A percentile compares a stretch with the other conserved stretches of the same genome.
phyloP scores from a whole-genome alignment of 2,329 filamentous ascomycete genomes.

The Parastagonospora avenae region DNA sequence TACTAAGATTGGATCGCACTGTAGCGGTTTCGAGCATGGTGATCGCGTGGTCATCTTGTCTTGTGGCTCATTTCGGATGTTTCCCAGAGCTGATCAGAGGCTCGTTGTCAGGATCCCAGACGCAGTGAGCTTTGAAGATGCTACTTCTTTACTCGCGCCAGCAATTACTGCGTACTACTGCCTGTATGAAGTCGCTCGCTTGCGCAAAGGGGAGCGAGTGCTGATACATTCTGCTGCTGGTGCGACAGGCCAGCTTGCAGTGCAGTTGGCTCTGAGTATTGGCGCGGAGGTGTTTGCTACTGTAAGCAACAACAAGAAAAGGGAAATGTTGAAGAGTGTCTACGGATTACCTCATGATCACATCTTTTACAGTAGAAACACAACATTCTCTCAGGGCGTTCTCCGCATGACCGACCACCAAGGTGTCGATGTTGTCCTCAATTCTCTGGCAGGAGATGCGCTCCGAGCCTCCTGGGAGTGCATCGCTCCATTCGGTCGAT shows the following conservation, averaged over 20 bases:
- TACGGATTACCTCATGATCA: conserved; percentile 23
- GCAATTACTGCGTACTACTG: not conserved
- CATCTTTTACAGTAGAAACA: conserved; percentile 32
- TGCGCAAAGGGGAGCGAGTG: conserved; percentile 21
- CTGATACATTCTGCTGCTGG: conserved; percentile 29
- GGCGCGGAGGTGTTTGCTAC: conserved; percentile 25
- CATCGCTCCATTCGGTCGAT: conserved; percentile 4
- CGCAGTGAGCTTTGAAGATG: not conserved
- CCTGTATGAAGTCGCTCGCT: not conserved
- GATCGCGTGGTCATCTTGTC: not conserved
- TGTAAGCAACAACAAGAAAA: conserved; percentile 13
- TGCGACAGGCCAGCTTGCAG: conserved; percentile 9
- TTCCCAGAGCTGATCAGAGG: not conserved
- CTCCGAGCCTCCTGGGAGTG: conserved; percentile 26
- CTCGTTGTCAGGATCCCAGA: not conserved
- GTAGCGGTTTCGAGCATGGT: not conserved
- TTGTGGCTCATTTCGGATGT: not conserved
- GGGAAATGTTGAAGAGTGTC: conserved; percentile 12
- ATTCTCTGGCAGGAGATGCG: conserved; percentile 32
- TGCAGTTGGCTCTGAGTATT: conserved; percentile 6
- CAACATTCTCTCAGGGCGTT: conserved; percentile 11
- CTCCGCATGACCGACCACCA: conserved; percentile 18
- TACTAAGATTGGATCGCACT: not conserved
- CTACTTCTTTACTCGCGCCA: not conserved
- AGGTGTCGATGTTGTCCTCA: conserved; percentile 44